These are phyloP conservation scores for Tephrocybe rancida DNA, from an alignment of 768 basidiomycete species.

Conservation along the genomic window DNA sequence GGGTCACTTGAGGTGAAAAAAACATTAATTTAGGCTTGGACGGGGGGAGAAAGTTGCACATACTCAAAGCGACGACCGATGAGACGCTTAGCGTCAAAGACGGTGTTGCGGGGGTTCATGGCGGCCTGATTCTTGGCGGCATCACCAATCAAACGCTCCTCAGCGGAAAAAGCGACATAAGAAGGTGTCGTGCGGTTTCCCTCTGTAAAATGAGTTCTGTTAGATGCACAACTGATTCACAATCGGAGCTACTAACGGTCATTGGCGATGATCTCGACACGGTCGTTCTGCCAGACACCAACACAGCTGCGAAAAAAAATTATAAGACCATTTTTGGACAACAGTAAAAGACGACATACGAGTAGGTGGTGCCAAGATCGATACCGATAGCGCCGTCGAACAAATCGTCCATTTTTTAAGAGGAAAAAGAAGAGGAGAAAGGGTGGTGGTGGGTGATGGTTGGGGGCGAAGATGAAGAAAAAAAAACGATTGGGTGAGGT, in stretches of 20 bases:
- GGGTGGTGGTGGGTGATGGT: slow-evolving; percentile 37
- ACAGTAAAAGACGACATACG: slow-evolving; percentile 48
- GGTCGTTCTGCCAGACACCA: slow-evolving; percentile 99
- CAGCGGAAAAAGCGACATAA: slow-evolving; percentile 96
- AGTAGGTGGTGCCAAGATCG: slow-evolving; percentile 97
- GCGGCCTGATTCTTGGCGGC: slow-evolving; percentile 98
- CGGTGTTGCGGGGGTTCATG: slow-evolving; percentile 99
- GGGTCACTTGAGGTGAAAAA: slow-evolving; percentile 61
- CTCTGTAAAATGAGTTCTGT: slow-evolving; percentile 51
- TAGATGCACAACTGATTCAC: not conserved
- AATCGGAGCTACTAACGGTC: slow-evolving; percentile 66
- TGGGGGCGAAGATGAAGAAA: slow-evolving; percentile 36
- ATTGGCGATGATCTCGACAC: slow-evolving; percentile 98
- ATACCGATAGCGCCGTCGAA: slow-evolving; percentile 98
- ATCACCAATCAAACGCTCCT: slow-evolving; percentile 98
- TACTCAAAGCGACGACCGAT: slow-evolving; percentile 97
- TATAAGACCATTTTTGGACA: slow-evolving; percentile 7
- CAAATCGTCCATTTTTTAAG: slow-evolving; percentile 79
- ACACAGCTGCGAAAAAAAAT: slow-evolving; percentile 70
- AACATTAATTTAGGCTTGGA: slow-evolving; percentile 13
- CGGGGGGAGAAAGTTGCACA: slow-evolving; percentile 27
- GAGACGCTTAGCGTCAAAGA: slow-evolving; percentile 99
- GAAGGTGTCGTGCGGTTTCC: slow-evolving; percentile 99
- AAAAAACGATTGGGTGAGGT: slow-evolving; percentile 61
- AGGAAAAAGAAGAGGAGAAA: slow-evolving; percentile 29